Evolutionary conservation across 2,329 filamentous ascomycete genomes (phyloP).

Genomic region (Alternaria sp.): DNA sequence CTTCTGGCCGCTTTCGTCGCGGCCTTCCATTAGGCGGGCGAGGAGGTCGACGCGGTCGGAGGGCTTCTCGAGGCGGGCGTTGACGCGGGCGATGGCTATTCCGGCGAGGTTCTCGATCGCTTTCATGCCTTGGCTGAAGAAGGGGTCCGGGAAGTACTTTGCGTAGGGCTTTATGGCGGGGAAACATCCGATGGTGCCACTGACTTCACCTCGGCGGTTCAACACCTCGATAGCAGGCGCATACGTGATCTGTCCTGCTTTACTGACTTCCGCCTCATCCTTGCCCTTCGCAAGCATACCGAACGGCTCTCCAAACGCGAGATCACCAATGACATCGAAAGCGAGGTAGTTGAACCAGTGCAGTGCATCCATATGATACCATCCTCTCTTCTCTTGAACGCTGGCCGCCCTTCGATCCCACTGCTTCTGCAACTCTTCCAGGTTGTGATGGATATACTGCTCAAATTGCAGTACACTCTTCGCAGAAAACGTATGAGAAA

Average conservation of each 20-base stretch:
- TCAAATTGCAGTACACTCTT: conserved; percentile 86
- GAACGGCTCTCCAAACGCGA: conserved; percentile 78
- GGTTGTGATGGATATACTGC: conserved; percentile 83
- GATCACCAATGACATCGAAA: conserved; percentile 60
- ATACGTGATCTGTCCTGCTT: conserved; percentile 68
- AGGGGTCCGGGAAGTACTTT: conserved; percentile 78
- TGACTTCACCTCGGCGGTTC: conserved; percentile 87
- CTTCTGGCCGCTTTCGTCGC: conserved; percentile 77
- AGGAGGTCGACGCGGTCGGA: conserved; percentile 79
- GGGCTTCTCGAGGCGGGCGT: conserved; percentile 67
- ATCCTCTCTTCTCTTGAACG: conserved; percentile 57
- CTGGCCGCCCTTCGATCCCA: conserved; percentile 68
- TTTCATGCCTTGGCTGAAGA: conserved; percentile 75
- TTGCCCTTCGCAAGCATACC: conserved; percentile 80
- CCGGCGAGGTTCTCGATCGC: conserved; percentile 83
- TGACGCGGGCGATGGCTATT: conserved; percentile 85
- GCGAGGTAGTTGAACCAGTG: conserved; percentile 79
- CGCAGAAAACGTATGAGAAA: conserved; percentile 84
- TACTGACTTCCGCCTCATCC: conserved; percentile 77
- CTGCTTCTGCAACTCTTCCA: conserved; percentile 74
- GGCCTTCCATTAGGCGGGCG: conserved; percentile 82
- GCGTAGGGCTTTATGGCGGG: conserved; percentile 80
- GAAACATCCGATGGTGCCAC: conserved; percentile 75
- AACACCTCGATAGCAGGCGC: conserved; percentile 85
- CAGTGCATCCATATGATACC: conserved; percentile 73